Percentiles rank a stretch among this genome's conserved stretches.
phyloP scores from a whole-genome alignment of 2,329 filamentous ascomycete species.

The Fusarium domesticum region DNA sequence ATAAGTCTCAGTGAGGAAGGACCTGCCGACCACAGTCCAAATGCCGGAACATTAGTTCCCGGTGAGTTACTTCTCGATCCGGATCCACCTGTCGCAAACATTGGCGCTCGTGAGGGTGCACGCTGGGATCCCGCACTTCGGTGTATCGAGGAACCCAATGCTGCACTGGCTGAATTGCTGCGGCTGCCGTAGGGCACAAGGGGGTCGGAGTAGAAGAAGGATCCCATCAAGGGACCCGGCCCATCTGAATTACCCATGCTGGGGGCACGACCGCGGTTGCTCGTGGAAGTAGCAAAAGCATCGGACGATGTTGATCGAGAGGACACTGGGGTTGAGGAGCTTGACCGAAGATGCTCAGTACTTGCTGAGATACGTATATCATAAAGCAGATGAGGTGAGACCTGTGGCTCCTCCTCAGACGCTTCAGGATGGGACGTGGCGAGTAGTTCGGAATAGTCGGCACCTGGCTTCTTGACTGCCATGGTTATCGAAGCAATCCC shows the following conservation, averaged over 20 bases:
- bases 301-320: constrained; percentile 32
- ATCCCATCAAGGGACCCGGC: constrained; percentile 32
- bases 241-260: constrained; percentile 23
- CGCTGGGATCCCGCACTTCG: constrained; percentile 32
- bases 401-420: constrained; percentile 28
- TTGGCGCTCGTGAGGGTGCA: constrained; percentile 18
- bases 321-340: constrained; percentile 35
- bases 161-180: constrained; percentile 45
- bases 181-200: constrained; percentile 41
- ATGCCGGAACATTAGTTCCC: constrained; percentile 17
- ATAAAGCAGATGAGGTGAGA: constrained; percentile 60
- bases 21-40: constrained; percentile 35
- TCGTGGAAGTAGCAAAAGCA: constrained; percentile 19
- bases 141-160: constrained; percentile 27
- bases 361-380: constrained; percentile 73
- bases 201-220: constrained; percentile 42
- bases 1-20: constrained; percentile 43
- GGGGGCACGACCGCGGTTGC: constrained; percentile 24
- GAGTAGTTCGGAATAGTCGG: constrained; percentile 38
- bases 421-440: constrained; percentile 26
- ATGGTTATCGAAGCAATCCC: constrained; percentile 88
- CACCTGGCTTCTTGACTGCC: constrained; percentile 62
- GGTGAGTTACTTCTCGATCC: constrained; percentile 23
- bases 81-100: constrained; percentile 15
- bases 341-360: constrained; percentile 65